phyloP scores from a whole-genome alignment of 2,329 filamentous ascomycete species.

The Colletotrichum tamarilloi region DNA sequence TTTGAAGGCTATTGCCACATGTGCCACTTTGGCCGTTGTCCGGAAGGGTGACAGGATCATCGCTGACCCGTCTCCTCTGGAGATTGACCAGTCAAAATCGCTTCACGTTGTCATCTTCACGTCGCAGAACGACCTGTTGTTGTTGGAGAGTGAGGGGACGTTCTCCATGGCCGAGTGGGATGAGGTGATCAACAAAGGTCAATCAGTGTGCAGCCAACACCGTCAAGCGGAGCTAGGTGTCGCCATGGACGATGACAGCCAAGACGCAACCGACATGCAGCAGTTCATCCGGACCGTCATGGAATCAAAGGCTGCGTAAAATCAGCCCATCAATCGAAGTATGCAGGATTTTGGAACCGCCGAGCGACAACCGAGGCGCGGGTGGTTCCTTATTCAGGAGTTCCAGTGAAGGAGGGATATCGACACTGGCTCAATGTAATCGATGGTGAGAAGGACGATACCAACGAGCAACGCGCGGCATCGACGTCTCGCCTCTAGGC shows the following conservation, averaged over 20 bases:
- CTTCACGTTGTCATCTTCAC: conserved; percentile 87
- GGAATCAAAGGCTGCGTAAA: conserved; percentile 61
- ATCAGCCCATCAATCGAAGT: not conserved
- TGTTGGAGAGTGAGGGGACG: conserved; percentile 83
- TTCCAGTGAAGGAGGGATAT: not conserved
- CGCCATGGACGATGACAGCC: conserved; percentile 57
- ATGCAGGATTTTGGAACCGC: conserved; percentile 14
- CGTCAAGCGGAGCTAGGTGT: conserved; percentile 53
- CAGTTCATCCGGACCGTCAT: conserved; percentile 72
- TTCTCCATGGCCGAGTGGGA: conserved; percentile 85
- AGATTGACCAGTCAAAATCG: conserved; percentile 73
- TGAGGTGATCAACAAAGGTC: conserved; percentile 72
- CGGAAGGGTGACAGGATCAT: conserved; percentile 56
- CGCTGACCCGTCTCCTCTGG: conserved; percentile 70
- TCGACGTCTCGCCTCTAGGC: not conserved
- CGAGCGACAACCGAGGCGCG: conserved; percentile 6
- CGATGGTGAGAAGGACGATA: not conserved
- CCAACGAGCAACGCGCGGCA: not conserved
- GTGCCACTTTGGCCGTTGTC: conserved; percentile 71
- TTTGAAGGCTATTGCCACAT: conserved; percentile 77
- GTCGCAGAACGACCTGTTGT: conserved; percentile 76
- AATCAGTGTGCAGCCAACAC: conserved; percentile 69
- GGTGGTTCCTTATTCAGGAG: not conserved
- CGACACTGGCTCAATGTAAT: not conserved
- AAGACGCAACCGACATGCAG: conserved; percentile 62